A percentile compares a stretch with the other conserved stretches of the same genome.
These are phyloP conservation scores for Colletotrichum endophyticum DNA, from an alignment of 2,329 filamentous ascomycete genomes.

Conservation along the genomic window DNA sequence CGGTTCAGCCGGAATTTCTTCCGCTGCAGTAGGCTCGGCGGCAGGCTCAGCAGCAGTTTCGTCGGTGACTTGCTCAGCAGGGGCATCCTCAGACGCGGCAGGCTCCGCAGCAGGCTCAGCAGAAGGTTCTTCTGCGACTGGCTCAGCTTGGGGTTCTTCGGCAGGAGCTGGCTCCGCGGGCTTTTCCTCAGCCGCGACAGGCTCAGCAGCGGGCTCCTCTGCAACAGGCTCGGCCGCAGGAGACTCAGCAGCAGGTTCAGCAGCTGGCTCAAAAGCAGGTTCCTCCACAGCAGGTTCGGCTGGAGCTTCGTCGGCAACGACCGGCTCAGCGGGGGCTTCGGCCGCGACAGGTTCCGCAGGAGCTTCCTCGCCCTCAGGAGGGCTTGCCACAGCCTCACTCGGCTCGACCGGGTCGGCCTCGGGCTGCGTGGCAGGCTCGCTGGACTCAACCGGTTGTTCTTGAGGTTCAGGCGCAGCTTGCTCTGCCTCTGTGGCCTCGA, in stretches of 20 bases:
- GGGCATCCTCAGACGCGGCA: background rate
- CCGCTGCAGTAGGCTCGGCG: background rate
- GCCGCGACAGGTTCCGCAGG: background rate
- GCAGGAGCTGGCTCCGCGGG: background rate
- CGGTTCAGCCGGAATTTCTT: background rate
- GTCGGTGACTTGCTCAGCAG: background rate
- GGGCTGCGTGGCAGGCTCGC: background rate
- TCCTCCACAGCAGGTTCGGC: background rate
- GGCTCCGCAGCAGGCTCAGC: background rate
- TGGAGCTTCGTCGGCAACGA: background rate
- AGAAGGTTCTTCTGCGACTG: background rate
- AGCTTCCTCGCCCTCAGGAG: background rate
- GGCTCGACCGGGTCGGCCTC: background rate
- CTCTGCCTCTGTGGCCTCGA: background rate
- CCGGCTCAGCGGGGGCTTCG: background rate
- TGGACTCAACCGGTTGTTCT: background rate
- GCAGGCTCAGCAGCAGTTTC: background rate
- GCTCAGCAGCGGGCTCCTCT: background rate
- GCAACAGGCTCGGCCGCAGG: background rate
- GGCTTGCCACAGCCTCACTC: background rate
- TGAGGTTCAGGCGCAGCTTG: background rate
- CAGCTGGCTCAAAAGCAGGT: background rate
- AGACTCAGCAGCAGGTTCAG: background rate
- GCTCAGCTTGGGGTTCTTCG: background rate
- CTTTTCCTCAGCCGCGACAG: background rate